Evolutionary conservation across 148 eudicot genomes (phyloP), one percentile per base, ranked within the genome.

Genomic region (Camellia granthamiana): DNA sequence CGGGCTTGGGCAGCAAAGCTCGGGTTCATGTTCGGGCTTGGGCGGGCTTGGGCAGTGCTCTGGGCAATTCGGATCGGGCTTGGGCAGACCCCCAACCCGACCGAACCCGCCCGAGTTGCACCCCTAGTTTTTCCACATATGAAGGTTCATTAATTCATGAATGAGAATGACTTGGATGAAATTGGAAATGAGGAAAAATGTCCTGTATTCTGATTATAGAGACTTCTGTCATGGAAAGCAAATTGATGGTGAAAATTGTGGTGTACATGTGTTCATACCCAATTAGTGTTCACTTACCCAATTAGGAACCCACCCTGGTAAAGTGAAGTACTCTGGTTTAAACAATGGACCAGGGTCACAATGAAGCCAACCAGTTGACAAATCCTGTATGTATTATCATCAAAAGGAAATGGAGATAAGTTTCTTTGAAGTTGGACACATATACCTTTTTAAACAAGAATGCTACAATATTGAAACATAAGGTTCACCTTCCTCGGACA

Each of bases 301-400:
- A 76, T 80, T 79, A 78, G 96, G 88, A 83, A 90, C 14, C 94
- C 93, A 88, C 62, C 81, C 84, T 19, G 93, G 97, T 66, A 96
- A 74, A 66, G 86, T 77, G 75, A 82, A 91, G 72, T 79, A 72
- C 83, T 93, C 98, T 6, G 98, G 95, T 81, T 85, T 96, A 83
- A 88, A 96, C 80, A 93, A 69, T 23, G 88, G 90, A 54, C 91
- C 98, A 76, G 99, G 99, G 86, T 93, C 97, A 86, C 99, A 96
- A 65, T 96, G 88, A 83, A 96, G 99, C 99, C 99, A 96, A 59
- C 97, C 97, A 82, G 97, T 91, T n/a, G 99, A 91, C 84, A 96
- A 88, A 83, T 96, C 99, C 99, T 96, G 82, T 56, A 77, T 64
- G 38, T 46, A 51, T 44, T 65, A 62, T 16, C 72, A 78, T 19